These are phyloP conservation scores for Candida pseudoglaebosa DNA, from an alignment of 805 yeast species.

Conservation along the genomic window DNA sequence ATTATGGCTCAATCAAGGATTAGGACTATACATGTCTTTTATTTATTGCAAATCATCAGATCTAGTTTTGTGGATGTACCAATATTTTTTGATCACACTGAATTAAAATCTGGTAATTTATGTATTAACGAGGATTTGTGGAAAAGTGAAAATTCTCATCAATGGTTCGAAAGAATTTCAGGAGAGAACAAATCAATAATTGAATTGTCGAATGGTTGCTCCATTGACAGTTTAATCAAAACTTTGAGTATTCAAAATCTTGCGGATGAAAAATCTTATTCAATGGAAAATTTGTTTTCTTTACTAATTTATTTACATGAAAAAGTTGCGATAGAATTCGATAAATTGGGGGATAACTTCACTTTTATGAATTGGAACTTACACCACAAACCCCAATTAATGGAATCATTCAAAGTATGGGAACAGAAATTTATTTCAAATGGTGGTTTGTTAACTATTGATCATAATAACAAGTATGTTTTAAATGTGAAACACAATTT, in stretches of 20 bases:
- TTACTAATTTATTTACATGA: conserved; percentile 66
- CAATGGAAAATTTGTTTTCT: conserved; percentile 42
- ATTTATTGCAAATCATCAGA: conserved; percentile 46
- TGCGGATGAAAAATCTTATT: conserved; percentile 2
- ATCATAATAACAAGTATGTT: conserved; percentile 45
- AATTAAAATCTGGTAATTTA: conserved; percentile 61
- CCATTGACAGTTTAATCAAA: conserved; percentile 42
- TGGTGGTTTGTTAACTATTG: conserved; percentile 59
- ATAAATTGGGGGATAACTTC: conserved; percentile 33
- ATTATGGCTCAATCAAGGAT: conserved; percentile 53
- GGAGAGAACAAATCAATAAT: conserved; percentile 32
- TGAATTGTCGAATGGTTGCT: conserved; percentile 54
- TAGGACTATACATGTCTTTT: conserved; percentile 49
- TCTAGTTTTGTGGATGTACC: conserved; percentile 42
- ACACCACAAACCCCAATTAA: conserved; percentile 56
- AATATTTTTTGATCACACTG: conserved; percentile 36
- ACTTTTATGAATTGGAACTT: conserved; percentile 64
- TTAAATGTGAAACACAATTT: conserved; percentile 53
- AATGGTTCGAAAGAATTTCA: conserved; percentile 44
- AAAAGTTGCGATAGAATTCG: conserved; percentile 52
- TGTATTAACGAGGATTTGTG: conserved; percentile 59
- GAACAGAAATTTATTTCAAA: conserved; percentile 57
- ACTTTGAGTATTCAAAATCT: conserved; percentile 16
- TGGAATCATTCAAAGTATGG: conserved; percentile 60
- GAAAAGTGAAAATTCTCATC: conserved; percentile 44